Percentiles rank a stretch among this genome's conserved stretches.
phyloP scores from a whole-genome alignment of 495 filamentous ascomycete species.

The Eremomyces bilateralis region DNA sequence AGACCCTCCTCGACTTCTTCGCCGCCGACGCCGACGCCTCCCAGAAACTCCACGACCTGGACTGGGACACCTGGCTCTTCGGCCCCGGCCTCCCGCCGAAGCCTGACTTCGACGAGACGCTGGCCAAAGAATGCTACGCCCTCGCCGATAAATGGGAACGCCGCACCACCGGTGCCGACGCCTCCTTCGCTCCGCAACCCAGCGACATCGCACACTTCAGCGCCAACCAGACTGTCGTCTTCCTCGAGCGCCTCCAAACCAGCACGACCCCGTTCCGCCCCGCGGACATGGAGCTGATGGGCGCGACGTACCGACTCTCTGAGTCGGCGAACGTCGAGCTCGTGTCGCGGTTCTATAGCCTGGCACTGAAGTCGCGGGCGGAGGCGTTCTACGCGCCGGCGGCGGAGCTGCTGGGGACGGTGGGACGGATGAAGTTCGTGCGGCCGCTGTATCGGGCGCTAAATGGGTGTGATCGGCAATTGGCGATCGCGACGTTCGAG shows the following conservation, averaged over 20 bases:
- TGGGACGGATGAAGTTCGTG: slow-evolving; percentile 95
- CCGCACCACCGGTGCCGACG: slow-evolving; percentile 14
- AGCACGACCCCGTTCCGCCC: slow-evolving; percentile 37
- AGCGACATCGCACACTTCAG: slow-evolving; percentile 51
- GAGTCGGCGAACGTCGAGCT: slow-evolving; percentile 68
- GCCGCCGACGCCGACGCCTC: slow-evolving; percentile 38
- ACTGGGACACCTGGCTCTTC: slow-evolving; percentile 83
- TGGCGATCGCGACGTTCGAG: slow-evolving; percentile 68
- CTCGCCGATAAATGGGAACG: slow-evolving; percentile 61
- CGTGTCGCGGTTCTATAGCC: slow-evolving; percentile 48
- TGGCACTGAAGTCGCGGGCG: slow-evolving; percentile 56
- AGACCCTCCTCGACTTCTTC: slow-evolving; percentile 72
- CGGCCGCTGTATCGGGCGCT: slow-evolving; percentile 55
- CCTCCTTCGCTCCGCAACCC: slow-evolving; percentile 37
- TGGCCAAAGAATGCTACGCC: slow-evolving; percentile 66
- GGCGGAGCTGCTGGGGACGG: slow-evolving; percentile 50
- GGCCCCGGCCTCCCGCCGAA: slow-evolving; percentile 69
- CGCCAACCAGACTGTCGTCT: slow-evolving; percentile 75
- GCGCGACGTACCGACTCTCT: slow-evolving; percentile 43
- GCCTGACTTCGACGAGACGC: slow-evolving; percentile 70
- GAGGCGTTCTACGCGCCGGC: slow-evolving; percentile 41
- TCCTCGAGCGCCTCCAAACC: slow-evolving; percentile 54
- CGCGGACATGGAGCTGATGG: slow-evolving; percentile 43
- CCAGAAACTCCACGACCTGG: slow-evolving; percentile 42
- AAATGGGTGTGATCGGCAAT: slow-evolving; percentile 42